Base-by-base conservation (phyloP, 129 eudicot genomes). In the Helianthus annuus region DNA sequence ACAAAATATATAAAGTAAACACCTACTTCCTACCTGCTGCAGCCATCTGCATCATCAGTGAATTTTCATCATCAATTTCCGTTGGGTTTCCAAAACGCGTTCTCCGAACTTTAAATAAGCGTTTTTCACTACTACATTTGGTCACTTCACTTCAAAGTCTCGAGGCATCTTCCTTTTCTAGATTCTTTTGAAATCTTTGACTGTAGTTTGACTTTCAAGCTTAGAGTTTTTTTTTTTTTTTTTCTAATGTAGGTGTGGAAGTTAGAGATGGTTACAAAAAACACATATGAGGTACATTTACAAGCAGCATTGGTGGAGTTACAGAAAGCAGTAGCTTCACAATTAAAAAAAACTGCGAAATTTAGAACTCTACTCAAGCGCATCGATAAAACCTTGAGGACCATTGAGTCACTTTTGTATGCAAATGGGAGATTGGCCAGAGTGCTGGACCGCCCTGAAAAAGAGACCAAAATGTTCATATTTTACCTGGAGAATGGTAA, bases 321-420 rank as follows among this genome's bases (percentile, higher is more conserved):
- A 14, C 58, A 38, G 71, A 38, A 58, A 36, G 13, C 63, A 9
- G 71, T 73, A 24, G 34, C 40, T 15, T 29, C 69, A 1, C 40
- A 48, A 42, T 14, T 19, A 2, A 40, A 46, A 19, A 72, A 5
- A 73, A 79, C 70, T 0, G 29, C 66, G 24, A 55, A 72, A 10
- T 79, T 79, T 29, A 79, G 46, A 48, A 72, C 83, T 11, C 11
- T 56, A 4, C 79, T 79, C 19, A 32, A 73, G 34, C 79, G 64
- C 59, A 45, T 79, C 29, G 58, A 73, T 48, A 61, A 52, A 29
- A 73, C 71, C 6, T 15, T 79, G 61, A 58, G 29, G 14, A 36
- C 8, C 13, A 49, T 79, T 15, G 46, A 48, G 51, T 75, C 76
- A 17, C 17, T 57, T 4, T 12, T 79, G 24, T 36, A 12, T 40